Percentiles rank a stretch among this genome's conserved stretches.
Evolutionary conservation across 2,329 filamentous ascomycete genomes (phyloP).

Genomic region (Cercospora sojina): DNA sequence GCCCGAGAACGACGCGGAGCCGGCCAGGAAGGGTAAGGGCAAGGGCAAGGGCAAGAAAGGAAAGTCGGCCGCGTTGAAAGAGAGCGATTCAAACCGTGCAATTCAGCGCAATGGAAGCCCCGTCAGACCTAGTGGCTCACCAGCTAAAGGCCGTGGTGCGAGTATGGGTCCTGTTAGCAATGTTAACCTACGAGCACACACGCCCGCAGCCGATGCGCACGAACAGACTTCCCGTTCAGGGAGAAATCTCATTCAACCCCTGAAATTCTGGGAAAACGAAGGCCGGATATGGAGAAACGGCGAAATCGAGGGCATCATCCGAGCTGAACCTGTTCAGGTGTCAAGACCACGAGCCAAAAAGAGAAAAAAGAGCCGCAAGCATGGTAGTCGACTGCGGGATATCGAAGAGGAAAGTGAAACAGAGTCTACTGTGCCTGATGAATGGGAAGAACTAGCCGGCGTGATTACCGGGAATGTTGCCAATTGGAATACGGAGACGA

Average conservation of each 20-base stretch:
- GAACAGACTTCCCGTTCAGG: slow-evolving; percentile 71
- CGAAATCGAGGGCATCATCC: slow-evolving; percentile 73
- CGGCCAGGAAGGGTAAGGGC: slow-evolving; percentile 19
- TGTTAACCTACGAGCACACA: slow-evolving; percentile 40
- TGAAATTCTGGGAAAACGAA: slow-evolving; percentile 87
- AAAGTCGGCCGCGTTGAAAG: slow-evolving; percentile 23
- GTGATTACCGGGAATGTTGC: slow-evolving; percentile 63
- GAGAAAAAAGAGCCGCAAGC: slow-evolving; percentile 39
- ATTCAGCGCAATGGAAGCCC: slow-evolving; percentile 26
- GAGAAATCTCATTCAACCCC: slow-evolving; percentile 71
- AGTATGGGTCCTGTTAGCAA: slow-evolving; percentile 38
- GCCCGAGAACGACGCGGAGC: slow-evolving; percentile 13
- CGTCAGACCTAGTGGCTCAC: slow-evolving; percentile 25
- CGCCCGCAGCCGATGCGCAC: slow-evolving; percentile 50
- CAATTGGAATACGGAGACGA: slow-evolving; percentile 49
- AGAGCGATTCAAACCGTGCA: slow-evolving; percentile 27
- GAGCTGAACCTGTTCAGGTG: slow-evolving; percentile 62
- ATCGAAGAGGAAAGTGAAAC: slow-evolving; percentile 48
- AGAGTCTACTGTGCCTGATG: slow-evolving; percentile 58
- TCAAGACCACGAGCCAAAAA: slow-evolving; percentile 29
- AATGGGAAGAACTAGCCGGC: slow-evolving; percentile 70
- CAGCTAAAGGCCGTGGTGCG: slow-evolving; percentile 26
- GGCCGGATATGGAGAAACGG: slow-evolving; percentile 67
- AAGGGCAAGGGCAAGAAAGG: slow-evolving; percentile 22
- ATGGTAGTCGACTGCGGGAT: slow-evolving; percentile 36